Evolutionary conservation across 179 eudicot species (phyloP).

Genomic region (Camellia oleifera): DNA sequence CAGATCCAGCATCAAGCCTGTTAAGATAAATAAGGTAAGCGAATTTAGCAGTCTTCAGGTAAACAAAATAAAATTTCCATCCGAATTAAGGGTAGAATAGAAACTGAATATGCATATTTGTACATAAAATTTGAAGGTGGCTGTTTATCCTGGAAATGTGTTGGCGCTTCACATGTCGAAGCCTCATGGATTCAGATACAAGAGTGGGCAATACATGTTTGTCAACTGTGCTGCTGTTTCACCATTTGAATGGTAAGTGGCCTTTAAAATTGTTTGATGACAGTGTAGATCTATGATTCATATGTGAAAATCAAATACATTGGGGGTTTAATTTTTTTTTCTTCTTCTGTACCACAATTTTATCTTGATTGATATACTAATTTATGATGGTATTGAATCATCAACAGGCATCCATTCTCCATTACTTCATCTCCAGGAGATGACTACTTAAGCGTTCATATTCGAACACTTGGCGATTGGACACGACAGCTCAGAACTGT

Average conservation of each 20-base stretch:
- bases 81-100: not conserved
- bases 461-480: slow-evolving; percentile 41
- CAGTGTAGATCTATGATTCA: no score
- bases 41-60: not conserved
- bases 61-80: not conserved
- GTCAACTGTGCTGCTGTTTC: slow-evolving; percentile 43
- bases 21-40: slow-evolving; percentile 43
- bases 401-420: slow-evolving; percentile 44
- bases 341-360: not conserved
- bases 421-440: slow-evolving; percentile 44
- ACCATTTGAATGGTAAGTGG: slow-evolving; percentile 39
- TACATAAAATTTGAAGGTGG: slow-evolving; percentile 28
- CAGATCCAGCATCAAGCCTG: slow-evolving; percentile 51
- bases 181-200: slow-evolving; percentile 40
- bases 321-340: not conserved
- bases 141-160: slow-evolving; percentile 38
- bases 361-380: not conserved
- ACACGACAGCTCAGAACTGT: slow-evolving; percentile 31
- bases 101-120: not conserved
- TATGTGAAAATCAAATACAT: not conserved
- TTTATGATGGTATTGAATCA: not conserved
- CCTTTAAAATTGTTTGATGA: not conserved
- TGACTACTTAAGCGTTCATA: slow-evolving; percentile 37
- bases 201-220: slow-evolving; percentile 44
- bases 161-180: slow-evolving; percentile 38